Percentiles rank a stretch among this genome's conserved stretches.
Evolutionary conservation across 371 early-diverging fungal genomes (phyloP).

Genomic region (Mucor mucedo): DNA sequence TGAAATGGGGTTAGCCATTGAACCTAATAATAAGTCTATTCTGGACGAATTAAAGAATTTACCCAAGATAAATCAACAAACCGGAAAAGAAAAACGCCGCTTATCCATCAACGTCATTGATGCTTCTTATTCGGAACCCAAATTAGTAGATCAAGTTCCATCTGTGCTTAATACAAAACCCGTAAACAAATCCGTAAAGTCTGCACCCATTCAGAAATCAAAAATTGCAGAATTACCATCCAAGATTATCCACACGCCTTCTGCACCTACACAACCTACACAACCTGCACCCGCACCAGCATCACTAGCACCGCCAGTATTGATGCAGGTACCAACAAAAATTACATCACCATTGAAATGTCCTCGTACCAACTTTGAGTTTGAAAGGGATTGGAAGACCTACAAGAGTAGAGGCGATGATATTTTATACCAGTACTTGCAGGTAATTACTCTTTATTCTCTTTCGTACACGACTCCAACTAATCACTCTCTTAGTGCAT

Average conservation of each 20-base stretch:
- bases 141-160: background rate
- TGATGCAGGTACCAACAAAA: background rate
- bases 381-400: constrained; percentile 80
- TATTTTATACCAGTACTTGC: constrained; percentile 68
- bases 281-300: constrained; percentile 7
- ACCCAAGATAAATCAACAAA: constrained; percentile 10
- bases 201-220: background rate
- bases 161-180: background rate
- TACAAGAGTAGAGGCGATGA: constrained; percentile 54
- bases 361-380: constrained; percentile 71
- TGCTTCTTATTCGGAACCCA: constrained; percentile 17
- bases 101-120: constrained; percentile 42
- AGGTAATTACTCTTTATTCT: constrained; percentile 45
- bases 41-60: constrained; percentile 65
- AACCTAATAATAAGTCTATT: constrained; percentile 71
- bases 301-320: background rate
- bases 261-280: background rate
- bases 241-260: background rate
- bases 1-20: constrained; percentile 64
- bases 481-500: constrained; percentile 37
- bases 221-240: background rate
- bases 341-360: constrained; percentile 20
- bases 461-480: too few species aligned
- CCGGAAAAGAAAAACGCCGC: constrained; percentile 11
- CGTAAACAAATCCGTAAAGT: background rate